Conservation (phyloP, 768 basidiomycete species). For the Boletus tomentosulus region DNA sequence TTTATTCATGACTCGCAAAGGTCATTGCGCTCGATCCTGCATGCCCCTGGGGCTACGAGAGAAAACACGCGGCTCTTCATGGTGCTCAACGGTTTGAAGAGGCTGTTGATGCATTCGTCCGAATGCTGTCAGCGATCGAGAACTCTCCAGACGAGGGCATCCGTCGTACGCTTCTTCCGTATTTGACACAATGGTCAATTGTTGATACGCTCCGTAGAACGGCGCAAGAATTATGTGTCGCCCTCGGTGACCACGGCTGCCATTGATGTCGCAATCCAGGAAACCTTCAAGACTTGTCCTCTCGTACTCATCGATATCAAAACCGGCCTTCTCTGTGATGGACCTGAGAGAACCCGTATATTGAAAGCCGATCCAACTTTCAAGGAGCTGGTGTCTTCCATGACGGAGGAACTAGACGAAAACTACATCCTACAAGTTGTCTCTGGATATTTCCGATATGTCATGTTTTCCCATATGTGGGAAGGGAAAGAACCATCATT, state of each 20-base stretch:
- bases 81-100: constrained; percentile 5
- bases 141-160: constrained; percentile 1
- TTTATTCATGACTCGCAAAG: not conserved
- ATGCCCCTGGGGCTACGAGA: constrained; percentile 5
- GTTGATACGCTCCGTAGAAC: not conserved
- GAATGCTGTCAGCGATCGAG: constrained; percentile 6
- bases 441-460: constrained; percentile 11
- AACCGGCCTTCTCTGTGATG: constrained; percentile 8
- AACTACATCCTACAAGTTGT: constrained; percentile 3
- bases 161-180: not conserved
- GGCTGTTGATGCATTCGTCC: constrained; percentile 1
- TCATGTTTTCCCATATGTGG: constrained; percentile 14
- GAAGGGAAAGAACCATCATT: constrained; percentile 14
- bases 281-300: constrained; percentile 5
- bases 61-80: constrained; percentile 8
- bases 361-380: constrained; percentile 8
- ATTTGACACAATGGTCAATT: too few relatives aligned
- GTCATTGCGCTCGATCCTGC: constrained; percentile 5
- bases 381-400: constrained; percentile 10
- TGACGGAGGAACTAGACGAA: constrained; percentile 6
- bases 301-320: constrained; percentile 8
- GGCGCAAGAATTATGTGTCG: not conserved
- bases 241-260: not conserved
- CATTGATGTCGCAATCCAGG: constrained; percentile 1
- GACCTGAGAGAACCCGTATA: constrained; percentile 1